Evolutionary conservation across 352 stramenopile species (phyloP).

Genomic region (Phytophthora megakarya): DNA sequence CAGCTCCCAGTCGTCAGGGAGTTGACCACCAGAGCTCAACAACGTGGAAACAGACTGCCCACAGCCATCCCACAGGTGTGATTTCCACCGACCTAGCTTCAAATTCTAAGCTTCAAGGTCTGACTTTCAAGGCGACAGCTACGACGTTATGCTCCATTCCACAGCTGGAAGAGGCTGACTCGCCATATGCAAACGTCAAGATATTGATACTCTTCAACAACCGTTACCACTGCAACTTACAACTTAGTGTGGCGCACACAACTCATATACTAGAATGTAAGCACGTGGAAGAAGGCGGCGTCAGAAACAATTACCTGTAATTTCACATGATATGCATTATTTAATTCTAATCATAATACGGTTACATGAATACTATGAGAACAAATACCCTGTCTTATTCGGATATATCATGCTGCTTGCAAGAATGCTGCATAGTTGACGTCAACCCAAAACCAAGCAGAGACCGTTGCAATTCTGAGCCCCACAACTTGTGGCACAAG

Average conservation of each 20-base stretch:
- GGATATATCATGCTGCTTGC: background rate
- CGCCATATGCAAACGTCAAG: background rate
- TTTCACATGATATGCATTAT: background rate
- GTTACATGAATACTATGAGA: too few species aligned
- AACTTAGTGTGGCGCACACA: constrained; percentile 42
- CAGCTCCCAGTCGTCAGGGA: background rate
- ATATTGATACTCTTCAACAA: too few species aligned
- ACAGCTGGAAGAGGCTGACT: constrained; percentile 8
- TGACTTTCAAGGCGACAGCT: background rate
- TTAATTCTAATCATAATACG: background rate
- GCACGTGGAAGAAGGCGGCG: constrained; percentile 1
- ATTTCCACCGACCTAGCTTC: background rate
- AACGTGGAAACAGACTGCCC: constrained; percentile 15
- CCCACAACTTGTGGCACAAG: too few species aligned
- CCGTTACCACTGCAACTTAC: constrained; percentile 43
- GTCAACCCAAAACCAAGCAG: constrained; percentile 12
- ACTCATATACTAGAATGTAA: constrained; percentile 59
- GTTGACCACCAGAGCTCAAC: constrained; percentile 19
- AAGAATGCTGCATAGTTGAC: constrained; percentile 17
- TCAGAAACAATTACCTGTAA: background rate
- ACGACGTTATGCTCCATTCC: constrained; percentile 7
- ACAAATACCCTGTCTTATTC: background rate
- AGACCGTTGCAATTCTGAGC: constrained; percentile 5
- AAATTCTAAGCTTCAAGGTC: constrained; percentile 18
- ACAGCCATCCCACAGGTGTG: constrained; percentile 3